Conservation (phyloP, 202 grass and related monocot species). For the Bolboschoenoplectus hybrid region DNA sequence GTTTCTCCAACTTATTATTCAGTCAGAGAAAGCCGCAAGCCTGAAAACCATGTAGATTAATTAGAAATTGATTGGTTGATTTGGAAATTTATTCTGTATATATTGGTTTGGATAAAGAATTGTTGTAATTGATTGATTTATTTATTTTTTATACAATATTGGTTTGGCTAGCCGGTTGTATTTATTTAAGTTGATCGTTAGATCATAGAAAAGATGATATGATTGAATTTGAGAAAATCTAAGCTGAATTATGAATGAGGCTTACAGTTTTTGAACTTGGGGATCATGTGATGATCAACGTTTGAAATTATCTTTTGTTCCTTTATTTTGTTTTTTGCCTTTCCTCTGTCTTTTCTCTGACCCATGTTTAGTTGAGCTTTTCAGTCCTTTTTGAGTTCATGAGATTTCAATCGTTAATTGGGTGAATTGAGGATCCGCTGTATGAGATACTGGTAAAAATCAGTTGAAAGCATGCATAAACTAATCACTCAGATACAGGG, state of each 20-base stretch:
- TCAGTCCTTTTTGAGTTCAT: not conserved
- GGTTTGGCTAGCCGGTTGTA: not conserved
- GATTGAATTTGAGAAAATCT: not conserved
- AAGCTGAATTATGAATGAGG: not conserved
- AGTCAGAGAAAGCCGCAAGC: conserved; percentile 21
- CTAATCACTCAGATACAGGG: not conserved
- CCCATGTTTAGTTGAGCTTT: not conserved
- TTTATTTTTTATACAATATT: not conserved
- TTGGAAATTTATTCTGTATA: conserved; percentile 33
- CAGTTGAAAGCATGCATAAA: not conserved
- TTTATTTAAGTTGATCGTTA: not conserved
- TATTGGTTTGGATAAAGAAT: conserved; percentile 28
- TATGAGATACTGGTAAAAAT: not conserved
- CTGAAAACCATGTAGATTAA: conserved; percentile 48
- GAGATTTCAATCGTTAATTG: not conserved
- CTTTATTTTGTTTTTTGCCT: not conserved
- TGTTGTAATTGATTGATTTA: conserved; percentile 22
- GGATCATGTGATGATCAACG: not conserved
- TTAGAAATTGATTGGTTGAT: conserved; percentile 31
- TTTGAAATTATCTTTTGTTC: not conserved
- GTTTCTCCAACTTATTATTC: conserved; percentile 13
- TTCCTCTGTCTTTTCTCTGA: not conserved
- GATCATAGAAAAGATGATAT: not conserved
- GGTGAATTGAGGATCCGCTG: not conserved
- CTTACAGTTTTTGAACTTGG: not conserved